Evolutionary conservation across 208 protist genomes (phyloP), one percentile per base, ranked within the genome.

Genomic region (Naegleria fowleri): DNA sequence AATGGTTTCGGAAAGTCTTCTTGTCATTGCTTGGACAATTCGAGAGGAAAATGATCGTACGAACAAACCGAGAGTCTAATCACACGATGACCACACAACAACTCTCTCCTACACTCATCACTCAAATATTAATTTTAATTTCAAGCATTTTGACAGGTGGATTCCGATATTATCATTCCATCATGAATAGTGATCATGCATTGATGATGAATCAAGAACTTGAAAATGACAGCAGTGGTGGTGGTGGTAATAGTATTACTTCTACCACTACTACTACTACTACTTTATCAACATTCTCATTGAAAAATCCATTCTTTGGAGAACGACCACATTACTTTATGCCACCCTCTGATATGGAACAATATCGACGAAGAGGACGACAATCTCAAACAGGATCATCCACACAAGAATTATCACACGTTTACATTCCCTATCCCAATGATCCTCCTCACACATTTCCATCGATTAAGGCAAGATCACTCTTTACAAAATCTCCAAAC

Each of bases 401-500:
- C n/a, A n/a, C 36, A 84, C 7, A 36, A 79, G 6, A 36, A 7
- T 36, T 36, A 79, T 4, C 29, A 79, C 86, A 89, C 67, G 9
- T 67, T 67, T 58, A 41, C 39, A 89, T 89, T 36, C 86, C 86
- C 19, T 89, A 89, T 89, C 86, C 86, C 6, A 89, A 89, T 67
- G 86, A 89, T 67, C 48, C 86, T 41, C 86, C 86, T n/a, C n/a
- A 89, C 40, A 89, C 86, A 5, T 89, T 89, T 67, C 86, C 86
- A 38, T 9, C 86, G 0, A 89, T 89, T 13, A 89, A 89, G 51
- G 86, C 86, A 2, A 55, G 86, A 55, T 7, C 11, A 11, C 25
- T 89, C 3, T 89, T 89, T 67, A 89, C 86, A 67, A 89, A 89
- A 89, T 67, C 41, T 41, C 86, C 86, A 40, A 89, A 89, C 25